These are phyloP conservation scores for Perkinsus marinus DNA, from an alignment of 169 alveolate species.

Conservation along the genomic window DNA sequence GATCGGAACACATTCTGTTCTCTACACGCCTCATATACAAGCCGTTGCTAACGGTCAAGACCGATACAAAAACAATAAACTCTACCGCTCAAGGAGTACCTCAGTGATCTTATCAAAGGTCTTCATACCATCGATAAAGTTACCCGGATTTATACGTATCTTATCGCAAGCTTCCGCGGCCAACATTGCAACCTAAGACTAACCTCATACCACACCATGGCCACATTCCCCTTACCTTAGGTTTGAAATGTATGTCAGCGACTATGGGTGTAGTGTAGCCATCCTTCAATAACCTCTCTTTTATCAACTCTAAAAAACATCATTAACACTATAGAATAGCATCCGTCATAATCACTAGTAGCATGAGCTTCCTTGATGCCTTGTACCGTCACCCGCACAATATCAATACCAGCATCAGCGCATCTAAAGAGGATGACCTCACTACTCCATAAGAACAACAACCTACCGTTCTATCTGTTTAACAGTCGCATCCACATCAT, in stretches of 20 bases:
- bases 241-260: constrained; percentile 62
- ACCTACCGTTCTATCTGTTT: neutral
- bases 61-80: neutral
- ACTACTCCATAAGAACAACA: neutral
- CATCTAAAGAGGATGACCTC: constrained; percentile 7
- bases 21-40: too few relatives aligned
- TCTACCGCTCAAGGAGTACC: neutral
- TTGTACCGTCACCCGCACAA: constrained; percentile 53
- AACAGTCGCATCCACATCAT: neutral
- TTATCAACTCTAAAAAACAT: constrained; percentile 23
- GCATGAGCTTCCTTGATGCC: constrained; percentile 49
- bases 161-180: constrained; percentile 61
- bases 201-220: neutral
- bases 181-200: constrained; percentile 41
- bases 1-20: too few relatives aligned
- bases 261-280: constrained; percentile 48
- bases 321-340: too few relatives aligned
- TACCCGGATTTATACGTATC: constrained; percentile 63
- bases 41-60: too few relatives aligned
- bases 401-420: constrained; percentile 42
- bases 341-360: constrained; percentile 32
- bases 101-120: constrained; percentile 14
- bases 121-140: constrained; percentile 59
- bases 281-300: constrained; percentile 39
- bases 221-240: constrained; percentile 26